A percentile compares a stretch with the other conserved stretches of the same genome.
phyloP scores from a whole-genome alignment of 257 asterid species.

The Agastache rugosa region DNA sequence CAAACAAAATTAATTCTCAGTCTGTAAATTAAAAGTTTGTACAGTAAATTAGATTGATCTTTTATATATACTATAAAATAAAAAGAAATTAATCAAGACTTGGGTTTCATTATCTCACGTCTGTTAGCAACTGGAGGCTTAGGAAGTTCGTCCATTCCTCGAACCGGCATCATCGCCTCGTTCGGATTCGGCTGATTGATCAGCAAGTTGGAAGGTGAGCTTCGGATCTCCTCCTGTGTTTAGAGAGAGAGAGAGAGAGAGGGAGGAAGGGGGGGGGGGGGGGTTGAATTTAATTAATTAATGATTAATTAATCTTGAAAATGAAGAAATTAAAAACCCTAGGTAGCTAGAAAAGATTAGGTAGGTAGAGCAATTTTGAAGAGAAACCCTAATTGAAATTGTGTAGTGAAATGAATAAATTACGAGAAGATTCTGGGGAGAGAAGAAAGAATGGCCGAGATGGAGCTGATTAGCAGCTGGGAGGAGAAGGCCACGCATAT shows the following conservation, averaged over 20 bases:
- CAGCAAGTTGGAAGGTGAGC: conserved; percentile 68
- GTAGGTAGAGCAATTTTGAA: too few species aligned
- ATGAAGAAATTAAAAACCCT: background rate
- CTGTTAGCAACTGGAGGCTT: conserved; percentile 91
- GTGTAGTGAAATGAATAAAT: too few species aligned
- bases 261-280: too few species aligned
- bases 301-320: background rate
- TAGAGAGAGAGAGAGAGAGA: too few species aligned
- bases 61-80: background rate
- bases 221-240: conserved; percentile 82
- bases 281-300: too few species aligned
- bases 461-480: conserved; percentile 85
- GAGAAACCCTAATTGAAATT: conserved; percentile 20
- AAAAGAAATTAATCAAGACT: background rate
- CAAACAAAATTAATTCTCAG: background rate
- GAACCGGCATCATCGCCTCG: conserved; percentile 69
- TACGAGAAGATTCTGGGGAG: conserved; percentile 95
- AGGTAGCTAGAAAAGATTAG: conserved; percentile 15
- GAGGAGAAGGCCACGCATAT: conserved; percentile 85
- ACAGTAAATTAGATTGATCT: background rate
- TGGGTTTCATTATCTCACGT: conserved; percentile 55
- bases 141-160: conserved; percentile 91
- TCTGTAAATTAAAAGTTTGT: background rate
- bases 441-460: conserved; percentile 80
- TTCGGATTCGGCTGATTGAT: conserved; percentile 72